Evolutionary conservation across 805 yeast genomes (phyloP).

Genomic region (Pichia scutulata): DNA sequence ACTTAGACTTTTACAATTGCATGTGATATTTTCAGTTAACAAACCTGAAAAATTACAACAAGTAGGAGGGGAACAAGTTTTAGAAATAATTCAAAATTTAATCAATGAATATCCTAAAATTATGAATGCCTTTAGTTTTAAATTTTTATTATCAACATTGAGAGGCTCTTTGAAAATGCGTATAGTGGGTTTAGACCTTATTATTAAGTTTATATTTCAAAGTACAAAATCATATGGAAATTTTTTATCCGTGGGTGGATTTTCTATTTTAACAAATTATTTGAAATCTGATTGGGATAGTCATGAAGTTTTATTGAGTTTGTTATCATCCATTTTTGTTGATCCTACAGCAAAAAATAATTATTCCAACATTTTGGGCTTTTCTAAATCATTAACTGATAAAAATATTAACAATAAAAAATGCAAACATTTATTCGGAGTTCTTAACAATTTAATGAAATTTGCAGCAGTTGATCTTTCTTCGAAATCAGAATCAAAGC

Average conservation of each 20-base stretch:
- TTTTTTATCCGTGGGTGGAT: constrained; percentile 49
- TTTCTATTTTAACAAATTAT: constrained; percentile 38
- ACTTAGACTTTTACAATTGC: constrained; percentile 44
- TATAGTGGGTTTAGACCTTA: constrained; percentile 33
- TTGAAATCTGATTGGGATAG: constrained; percentile 43
- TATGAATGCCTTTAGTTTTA: constrained; percentile 50
- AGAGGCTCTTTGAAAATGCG: constrained; percentile 32
- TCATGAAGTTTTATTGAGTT: constrained; percentile 34
- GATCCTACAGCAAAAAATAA: neutral
- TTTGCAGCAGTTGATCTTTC: constrained; percentile 5
- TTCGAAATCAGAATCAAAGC: neutral
- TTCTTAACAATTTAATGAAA: constrained; percentile 14
- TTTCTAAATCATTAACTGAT: neutral
- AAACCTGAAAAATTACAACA: constrained; percentile 20
- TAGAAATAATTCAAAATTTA: constrained; percentile 33
- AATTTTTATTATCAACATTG: constrained; percentile 55
- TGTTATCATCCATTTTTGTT: constrained; percentile 21
- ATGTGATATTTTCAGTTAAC: constrained; percentile 41
- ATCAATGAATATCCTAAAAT: constrained; percentile 33
- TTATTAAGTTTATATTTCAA: constrained; percentile 39
- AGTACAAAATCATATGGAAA: constrained; percentile 39
- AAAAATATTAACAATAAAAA: neutral
- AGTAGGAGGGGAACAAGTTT: constrained; percentile 28
- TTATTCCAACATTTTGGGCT: neutral
- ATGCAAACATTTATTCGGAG: constrained; percentile 34